Evolutionary conservation across 2,329 filamentous ascomycete genomes (phyloP).

Genomic region (Penicillium sp.): DNA sequence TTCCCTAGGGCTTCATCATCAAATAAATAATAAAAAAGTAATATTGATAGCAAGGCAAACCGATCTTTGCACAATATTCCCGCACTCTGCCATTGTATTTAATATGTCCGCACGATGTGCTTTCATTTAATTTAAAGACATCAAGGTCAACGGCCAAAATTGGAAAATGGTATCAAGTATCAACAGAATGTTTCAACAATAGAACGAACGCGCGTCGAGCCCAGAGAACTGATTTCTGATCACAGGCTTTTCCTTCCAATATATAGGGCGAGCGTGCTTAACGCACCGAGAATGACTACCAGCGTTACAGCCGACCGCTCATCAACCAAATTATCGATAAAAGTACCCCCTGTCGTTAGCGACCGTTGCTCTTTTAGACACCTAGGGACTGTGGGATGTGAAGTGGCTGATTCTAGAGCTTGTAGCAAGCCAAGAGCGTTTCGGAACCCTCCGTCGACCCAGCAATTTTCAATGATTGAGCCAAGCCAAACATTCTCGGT

Average conservation of each 20-base stretch:
- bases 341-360: background rate
- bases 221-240: background rate
- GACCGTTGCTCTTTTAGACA: background rate
- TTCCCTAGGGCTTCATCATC: no score
- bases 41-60: no score
- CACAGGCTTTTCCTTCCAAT: background rate
- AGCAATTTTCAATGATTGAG: conserved; percentile 30
- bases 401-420: background rate
- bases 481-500: conserved; percentile 29
- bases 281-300: background rate
- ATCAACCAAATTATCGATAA: background rate
- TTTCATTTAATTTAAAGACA: no score
- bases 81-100: no score
- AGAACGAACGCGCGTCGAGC: background rate
- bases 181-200: background rate
- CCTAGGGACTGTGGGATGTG: background rate
- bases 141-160: no score
- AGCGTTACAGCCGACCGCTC: background rate
- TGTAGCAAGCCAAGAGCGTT: conserved; percentile 4
- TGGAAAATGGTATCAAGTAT: no score
- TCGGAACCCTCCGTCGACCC: conserved; percentile 15
- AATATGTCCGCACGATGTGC: no score
- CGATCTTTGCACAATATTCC: no score
- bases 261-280: background rate
- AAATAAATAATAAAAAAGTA: no score